Conservation (phyloP, 2,329 filamentous ascomycete genomes). For the Beauveria sp. region DNA sequence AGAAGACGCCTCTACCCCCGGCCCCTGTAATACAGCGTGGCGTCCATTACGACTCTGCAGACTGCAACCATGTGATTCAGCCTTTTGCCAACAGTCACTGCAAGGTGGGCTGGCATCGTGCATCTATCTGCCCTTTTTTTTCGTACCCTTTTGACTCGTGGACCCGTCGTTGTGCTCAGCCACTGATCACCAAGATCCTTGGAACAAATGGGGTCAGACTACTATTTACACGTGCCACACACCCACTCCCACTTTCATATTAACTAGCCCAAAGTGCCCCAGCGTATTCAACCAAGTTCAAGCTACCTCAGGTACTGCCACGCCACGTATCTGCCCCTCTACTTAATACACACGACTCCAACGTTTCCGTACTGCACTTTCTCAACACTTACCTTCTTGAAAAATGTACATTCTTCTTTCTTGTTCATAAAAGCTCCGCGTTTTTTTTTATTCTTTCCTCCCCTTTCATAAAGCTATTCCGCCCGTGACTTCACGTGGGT, state of each 20-base stretch:
- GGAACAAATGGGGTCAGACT: conserved; percentile 1
- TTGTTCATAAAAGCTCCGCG: neutral
- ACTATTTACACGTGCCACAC: no score
- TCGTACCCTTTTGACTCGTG: neutral
- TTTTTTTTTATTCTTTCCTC: no score
- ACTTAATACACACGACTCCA: neutral
- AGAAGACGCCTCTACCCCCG: neutral
- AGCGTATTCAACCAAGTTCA: no score
- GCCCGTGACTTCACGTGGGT: neutral
- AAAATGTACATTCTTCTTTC: neutral
- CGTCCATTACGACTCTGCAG: neutral
- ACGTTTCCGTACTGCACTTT: neutral
- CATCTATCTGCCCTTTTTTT: neutral
- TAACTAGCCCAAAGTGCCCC: neutral
- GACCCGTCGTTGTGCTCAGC: neutral
- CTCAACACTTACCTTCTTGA: neutral
- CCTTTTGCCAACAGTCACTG: neutral
- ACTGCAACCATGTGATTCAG: neutral
- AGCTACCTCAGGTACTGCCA: no score
- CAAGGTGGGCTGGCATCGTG: no score
- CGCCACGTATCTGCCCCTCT: neutral
- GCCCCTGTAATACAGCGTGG: neutral
- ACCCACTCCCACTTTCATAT: neutral
- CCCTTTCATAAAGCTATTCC: no score
- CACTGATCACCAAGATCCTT: conserved; percentile 8